Conservation (phyloP, 192 early-diverging fungal genomes). For the Backusella sp. region DNA sequence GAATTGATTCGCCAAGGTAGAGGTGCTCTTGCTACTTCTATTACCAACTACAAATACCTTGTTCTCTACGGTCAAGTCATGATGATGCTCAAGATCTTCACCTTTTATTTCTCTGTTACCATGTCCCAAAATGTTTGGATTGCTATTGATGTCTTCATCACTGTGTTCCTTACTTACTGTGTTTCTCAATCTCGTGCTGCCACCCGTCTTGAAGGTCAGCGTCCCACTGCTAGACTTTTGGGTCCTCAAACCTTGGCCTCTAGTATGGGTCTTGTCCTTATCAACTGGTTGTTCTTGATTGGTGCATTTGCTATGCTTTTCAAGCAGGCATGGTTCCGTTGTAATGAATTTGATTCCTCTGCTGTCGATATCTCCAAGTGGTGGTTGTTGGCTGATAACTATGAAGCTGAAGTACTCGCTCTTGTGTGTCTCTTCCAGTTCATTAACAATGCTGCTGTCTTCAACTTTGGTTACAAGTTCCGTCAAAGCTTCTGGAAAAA, state of each 20-base stretch:
- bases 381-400: constrained; percentile 79
- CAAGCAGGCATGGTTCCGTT: constrained; percentile 51
- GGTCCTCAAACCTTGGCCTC: constrained; percentile 67
- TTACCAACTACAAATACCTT: constrained; percentile 70
- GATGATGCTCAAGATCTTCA: constrained; percentile 57
- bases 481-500: constrained; percentile 60
- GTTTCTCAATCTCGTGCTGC: constrained; percentile 63
- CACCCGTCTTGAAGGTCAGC: constrained; percentile 42
- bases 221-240: constrained; percentile 72
- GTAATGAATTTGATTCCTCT: constrained; percentile 67
- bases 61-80: constrained; percentile 66
- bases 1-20: constrained; percentile 69
- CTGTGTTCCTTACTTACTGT: constrained; percentile 58
- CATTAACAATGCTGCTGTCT: constrained; percentile 61
- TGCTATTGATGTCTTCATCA: constrained; percentile 65
- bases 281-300: constrained; percentile 64
- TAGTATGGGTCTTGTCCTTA: constrained; percentile 58
- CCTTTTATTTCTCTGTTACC: constrained; percentile 66
- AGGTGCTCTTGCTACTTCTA: constrained; percentile 65
- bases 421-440: constrained; percentile 66
- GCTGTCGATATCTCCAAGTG: constrained; percentile 62
- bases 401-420: constrained; percentile 58
- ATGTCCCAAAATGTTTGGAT: constrained; percentile 68
- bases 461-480: constrained; percentile 66
- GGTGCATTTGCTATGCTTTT: constrained; percentile 53